Evolutionary conservation across 2,329 filamentous ascomycete genomes (phyloP).

Genomic region (Lizonia empirigonia): DNA sequence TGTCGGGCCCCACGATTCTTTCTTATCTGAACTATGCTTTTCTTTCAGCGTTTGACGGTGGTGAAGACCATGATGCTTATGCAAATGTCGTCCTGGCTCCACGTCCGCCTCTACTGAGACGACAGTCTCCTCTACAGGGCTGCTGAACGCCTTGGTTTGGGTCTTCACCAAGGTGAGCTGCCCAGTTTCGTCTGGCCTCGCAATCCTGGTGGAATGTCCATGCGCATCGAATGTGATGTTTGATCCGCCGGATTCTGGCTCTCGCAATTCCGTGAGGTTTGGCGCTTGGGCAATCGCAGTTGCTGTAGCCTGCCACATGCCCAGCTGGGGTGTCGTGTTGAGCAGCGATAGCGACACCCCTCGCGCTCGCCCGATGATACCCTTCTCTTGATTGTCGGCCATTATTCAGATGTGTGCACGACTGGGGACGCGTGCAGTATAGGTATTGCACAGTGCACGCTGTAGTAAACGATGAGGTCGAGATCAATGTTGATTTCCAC

Average conservation of each 20-base stretch:
- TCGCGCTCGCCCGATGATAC: conserved; percentile 26
- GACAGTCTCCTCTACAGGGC: background rate
- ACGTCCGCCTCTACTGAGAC: background rate
- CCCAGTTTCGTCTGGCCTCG: conserved; percentile 22
- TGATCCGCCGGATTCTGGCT: conserved; percentile 19
- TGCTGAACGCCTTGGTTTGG: conserved; percentile 14
- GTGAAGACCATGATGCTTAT: background rate
- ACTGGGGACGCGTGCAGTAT: background rate
- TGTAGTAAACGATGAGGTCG: background rate
- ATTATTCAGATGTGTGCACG: conserved; percentile 4
- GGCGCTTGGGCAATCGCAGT: conserved; percentile 49
- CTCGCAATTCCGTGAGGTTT: conserved; percentile 47
- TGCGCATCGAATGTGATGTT: conserved; percentile 30
- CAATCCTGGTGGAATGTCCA: conserved; percentile 21
- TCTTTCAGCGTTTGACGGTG: conserved; percentile 35
- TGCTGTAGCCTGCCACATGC: conserved; percentile 52
- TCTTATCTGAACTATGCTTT: conserved; percentile 21
- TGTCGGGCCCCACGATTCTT: conserved; percentile 59
- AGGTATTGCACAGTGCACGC: background rate
- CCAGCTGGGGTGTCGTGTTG: conserved; percentile 44
- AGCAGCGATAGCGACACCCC: conserved; percentile 40
- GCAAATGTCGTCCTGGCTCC: background rate
- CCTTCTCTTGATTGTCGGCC: conserved; percentile 14
- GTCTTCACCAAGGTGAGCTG: conserved; percentile 11
- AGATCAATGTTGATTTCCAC: background rate